Evolutionary conservation across 371 early-diverging fungal species (phyloP).

Genomic region (Mucor circinelloides): DNA sequence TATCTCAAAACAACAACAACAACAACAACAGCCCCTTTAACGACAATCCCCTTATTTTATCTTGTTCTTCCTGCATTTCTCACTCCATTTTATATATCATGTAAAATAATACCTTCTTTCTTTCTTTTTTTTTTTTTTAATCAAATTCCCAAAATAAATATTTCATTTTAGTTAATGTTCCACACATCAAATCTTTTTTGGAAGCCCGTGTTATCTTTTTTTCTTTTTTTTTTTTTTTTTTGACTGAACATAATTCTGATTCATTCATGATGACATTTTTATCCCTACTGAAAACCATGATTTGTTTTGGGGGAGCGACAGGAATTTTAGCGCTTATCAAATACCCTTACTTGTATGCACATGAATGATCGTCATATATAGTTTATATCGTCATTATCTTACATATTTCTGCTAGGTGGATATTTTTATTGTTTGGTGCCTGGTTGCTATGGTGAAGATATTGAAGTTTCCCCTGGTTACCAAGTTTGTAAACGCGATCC

Average conservation of each 20-base stretch:
- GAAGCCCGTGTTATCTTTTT: not conserved
- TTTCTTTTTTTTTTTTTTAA: not conserved
- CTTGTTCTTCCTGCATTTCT: not conserved
- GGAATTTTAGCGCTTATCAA: not conserved
- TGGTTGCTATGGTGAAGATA: not conserved
- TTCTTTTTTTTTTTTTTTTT: too few species aligned
- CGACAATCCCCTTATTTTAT: not conserved
- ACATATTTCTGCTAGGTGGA: not conserved
- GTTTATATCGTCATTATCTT: not conserved
- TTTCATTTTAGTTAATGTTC: conserved; percentile 8
- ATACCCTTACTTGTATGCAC: not conserved
- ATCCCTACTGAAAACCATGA: not conserved
- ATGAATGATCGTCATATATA: not conserved
- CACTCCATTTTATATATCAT: not conserved
- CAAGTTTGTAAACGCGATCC: not conserved
- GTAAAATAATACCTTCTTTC: conserved; percentile 1
- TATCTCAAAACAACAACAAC: not conserved
- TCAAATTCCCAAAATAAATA: conserved; percentile 2
- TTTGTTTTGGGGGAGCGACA: not conserved
- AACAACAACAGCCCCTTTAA: too few species aligned
- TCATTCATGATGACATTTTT: not conserved
- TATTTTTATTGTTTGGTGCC: not conserved
- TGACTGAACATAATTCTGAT: not conserved
- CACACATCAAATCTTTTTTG: conserved; percentile 3
- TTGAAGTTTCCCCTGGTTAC: not conserved